These are phyloP conservation scores for Naematelia encephala DNA, from an alignment of 768 basidiomycete genomes.

Conservation along the genomic window DNA sequence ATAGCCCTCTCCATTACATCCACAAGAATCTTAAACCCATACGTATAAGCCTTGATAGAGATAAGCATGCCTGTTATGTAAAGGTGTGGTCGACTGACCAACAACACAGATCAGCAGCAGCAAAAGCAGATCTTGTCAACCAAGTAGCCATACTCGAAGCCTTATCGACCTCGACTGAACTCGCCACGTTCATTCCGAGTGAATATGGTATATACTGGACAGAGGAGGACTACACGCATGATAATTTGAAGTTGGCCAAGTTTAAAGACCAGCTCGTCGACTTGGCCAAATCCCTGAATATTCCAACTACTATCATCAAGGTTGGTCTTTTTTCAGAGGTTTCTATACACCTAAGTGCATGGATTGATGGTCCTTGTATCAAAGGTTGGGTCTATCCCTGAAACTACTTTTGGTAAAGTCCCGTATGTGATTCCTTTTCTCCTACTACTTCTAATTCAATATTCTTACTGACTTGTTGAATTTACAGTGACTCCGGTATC, in stretches of 20 bases:
- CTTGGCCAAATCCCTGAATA: background rate
- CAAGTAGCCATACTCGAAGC: too few relatives aligned
- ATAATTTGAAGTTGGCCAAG: background rate
- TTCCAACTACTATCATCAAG: background rate
- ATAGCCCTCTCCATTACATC: too few relatives aligned
- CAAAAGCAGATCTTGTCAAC: too few relatives aligned
- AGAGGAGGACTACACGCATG: background rate
- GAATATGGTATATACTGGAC: slow-evolving; percentile 1
- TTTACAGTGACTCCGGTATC: too few relatives aligned
- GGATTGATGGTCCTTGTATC: background rate
- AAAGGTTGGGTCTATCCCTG: background rate
- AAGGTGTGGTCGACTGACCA: too few relatives aligned
- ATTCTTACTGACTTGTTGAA: too few relatives aligned
- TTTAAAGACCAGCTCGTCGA: background rate
- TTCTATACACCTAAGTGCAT: background rate
- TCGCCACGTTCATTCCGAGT: background rate
- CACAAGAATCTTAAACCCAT: too few relatives aligned
- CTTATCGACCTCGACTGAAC: background rate
- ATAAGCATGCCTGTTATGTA: too few relatives aligned
- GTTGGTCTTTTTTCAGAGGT: background rate
- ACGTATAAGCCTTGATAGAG: too few relatives aligned
- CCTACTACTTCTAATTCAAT: too few relatives aligned
- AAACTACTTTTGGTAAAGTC: background rate
- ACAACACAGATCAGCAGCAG: too few relatives aligned
- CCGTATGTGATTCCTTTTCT: too few relatives aligned